A percentile compares a stretch with the other conserved stretches of the same genome.
Evolutionary conservation across 2,329 filamentous ascomycete species (phyloP).

Genomic region (Pyrenochaeta sp.): DNA sequence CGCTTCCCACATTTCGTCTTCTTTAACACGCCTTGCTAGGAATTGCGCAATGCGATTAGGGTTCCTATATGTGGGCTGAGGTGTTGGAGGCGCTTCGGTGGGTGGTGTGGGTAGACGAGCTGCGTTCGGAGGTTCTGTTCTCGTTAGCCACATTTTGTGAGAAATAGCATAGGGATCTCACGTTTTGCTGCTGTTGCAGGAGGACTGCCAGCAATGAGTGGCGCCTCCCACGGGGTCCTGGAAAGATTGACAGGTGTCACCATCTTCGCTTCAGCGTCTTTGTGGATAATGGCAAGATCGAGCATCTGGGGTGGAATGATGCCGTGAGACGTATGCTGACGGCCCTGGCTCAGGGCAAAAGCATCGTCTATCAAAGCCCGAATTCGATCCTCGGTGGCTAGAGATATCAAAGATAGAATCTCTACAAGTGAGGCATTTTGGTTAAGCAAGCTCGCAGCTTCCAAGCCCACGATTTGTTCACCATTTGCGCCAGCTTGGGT

Average conservation of each 20-base stretch:
- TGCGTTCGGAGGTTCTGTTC: slow-evolving; percentile 42
- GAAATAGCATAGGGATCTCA: slow-evolving; percentile 11
- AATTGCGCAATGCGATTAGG: slow-evolving; percentile 68
- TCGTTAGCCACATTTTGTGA: slow-evolving; percentile 11
- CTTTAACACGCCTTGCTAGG: slow-evolving; percentile 32
- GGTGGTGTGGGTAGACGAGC: slow-evolving; percentile 55
- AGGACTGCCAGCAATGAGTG: slow-evolving; percentile 62
- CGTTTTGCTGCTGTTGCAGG: slow-evolving; percentile 55
- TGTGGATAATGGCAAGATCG: slow-evolving; percentile 68
- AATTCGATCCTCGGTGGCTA: slow-evolving; percentile 82
- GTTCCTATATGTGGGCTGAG: slow-evolving; percentile 57
- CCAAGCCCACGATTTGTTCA: slow-evolving; percentile 64
- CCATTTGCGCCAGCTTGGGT: slow-evolving; percentile 65
- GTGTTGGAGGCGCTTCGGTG: slow-evolving; percentile 57
- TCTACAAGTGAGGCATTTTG: slow-evolving; percentile 77
- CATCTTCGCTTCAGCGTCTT: slow-evolving; percentile 49
- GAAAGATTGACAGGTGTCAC: slow-evolving; percentile 47
- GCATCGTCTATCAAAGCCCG: slow-evolving; percentile 80
- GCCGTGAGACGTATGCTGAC: slow-evolving; percentile 81
- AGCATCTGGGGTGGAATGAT: slow-evolving; percentile 78
- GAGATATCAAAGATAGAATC: slow-evolving; percentile 80
- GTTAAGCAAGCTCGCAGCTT: slow-evolving; percentile 69
- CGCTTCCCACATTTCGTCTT: slow-evolving; percentile 77
- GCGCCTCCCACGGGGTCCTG: slow-evolving; percentile 51
- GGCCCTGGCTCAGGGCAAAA: slow-evolving; percentile 70